Percentiles rank a stretch among this genome's conserved stretches.
Conservation (phyloP, 371 early-diverging fungal species). For the Conidiobolus incongruus region DNA sequence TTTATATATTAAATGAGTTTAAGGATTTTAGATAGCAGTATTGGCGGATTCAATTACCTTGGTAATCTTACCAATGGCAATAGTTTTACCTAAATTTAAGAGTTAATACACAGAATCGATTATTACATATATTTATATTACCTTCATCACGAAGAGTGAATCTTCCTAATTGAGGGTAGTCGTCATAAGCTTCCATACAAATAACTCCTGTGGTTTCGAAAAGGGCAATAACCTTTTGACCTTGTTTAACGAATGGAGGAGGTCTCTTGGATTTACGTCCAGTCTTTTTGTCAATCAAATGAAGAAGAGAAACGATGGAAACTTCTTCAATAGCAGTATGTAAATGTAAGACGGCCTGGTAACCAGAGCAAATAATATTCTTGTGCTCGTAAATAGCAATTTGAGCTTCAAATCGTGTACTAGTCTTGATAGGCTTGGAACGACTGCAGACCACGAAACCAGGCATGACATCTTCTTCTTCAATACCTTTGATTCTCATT, state of each 20-base stretch:
- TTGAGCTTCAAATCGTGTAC: constrained; percentile 64
- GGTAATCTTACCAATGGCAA: constrained; percentile 85
- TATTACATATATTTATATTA: constrained; percentile 5
- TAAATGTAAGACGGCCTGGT: constrained; percentile 74
- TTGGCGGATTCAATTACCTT: constrained; percentile 28
- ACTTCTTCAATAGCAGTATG: constrained; percentile 81
- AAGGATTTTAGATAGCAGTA: not conserved
- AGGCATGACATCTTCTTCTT: constrained; percentile 66
- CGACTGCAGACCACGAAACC: constrained; percentile 73
- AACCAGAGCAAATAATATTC: constrained; percentile 89
- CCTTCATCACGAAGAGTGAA: constrained; percentile 94
- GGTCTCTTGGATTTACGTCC: constrained; percentile 64
- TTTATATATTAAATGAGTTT: no score
- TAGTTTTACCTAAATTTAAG: constrained; percentile 38
- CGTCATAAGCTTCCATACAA: constrained; percentile 77
- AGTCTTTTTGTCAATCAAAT: constrained; percentile 73
- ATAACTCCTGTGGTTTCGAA: constrained; percentile 48
- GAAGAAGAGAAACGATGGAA: constrained; percentile 47
- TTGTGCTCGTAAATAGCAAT: constrained; percentile 77
- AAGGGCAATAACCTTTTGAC: constrained; percentile 60
- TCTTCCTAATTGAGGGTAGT: constrained; percentile 79
- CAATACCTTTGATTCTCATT: constrained; percentile 69
- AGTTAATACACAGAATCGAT: not conserved
- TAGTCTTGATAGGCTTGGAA: constrained; percentile 52
- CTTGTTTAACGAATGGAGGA: constrained; percentile 83